Base-by-base conservation (phyloP, 306 rosid species). In the Medicago ruthenica region DNA sequence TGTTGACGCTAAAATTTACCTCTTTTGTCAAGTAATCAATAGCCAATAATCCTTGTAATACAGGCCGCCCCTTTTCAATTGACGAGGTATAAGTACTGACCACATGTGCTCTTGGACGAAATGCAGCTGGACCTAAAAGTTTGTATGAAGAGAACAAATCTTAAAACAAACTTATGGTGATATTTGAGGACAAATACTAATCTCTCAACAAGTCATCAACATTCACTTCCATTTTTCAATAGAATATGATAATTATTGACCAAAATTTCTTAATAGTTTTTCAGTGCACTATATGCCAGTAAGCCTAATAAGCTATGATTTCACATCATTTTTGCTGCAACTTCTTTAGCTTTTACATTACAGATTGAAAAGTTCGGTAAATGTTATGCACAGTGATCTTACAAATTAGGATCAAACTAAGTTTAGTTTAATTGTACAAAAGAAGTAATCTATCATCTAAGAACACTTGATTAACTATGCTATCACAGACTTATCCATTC, bases 101-200 rank as follows among this genome's bases (percentile, higher is more conserved):
- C 80, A 95, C 79, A 83, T 90, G 98, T 71, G 98, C 92, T 84
- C 99, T 88, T 8, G 99, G 99, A 47, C 99, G 97, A 84, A 96
- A 96, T 77, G 99, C 92, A 80, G 99, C 99, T 7, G 99, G 99
- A 88, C 99, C 99, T 96, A 79, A 45, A 90, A 78, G 79, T 74
- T 74, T 54, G 63, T 77, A 24, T 14, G 81, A 57, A 78, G 61
- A 72, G 71, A 78, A 71, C 37, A 81, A 71, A 80, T 40, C 31
- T 65, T 70, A 21, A 22, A 54, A 70, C 44, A 44, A 21, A 79
- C 73, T 42, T 53, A 50, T 9, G 60, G 37, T 4, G 37, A 34
- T 34, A 34, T 34, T 57, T 24, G 70, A 71, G 54, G 74, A 68
- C 24, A 71, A 67, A 53, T 17, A 64, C 74, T 75, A 67, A 66